These are phyloP conservation scores for Taiwanofungus camphoratus DNA, from an alignment of 1,284 basidiomycete genomes.

Conservation along the genomic window DNA sequence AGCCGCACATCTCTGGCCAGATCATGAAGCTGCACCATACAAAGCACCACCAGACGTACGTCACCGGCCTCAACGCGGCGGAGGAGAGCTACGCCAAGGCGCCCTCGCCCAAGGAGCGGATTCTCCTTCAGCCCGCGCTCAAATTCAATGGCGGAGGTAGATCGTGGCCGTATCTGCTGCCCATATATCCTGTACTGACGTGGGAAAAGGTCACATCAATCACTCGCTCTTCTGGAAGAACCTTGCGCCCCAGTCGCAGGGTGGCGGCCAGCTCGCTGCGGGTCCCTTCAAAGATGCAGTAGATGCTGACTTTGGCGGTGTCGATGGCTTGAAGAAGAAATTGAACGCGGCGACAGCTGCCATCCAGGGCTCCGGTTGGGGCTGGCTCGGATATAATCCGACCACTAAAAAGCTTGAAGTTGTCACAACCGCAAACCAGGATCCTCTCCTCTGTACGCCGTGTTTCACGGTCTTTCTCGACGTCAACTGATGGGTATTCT, in stretches of 20 bases:
- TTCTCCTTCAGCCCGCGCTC: slow-evolving; percentile 68
- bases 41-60: slow-evolving; percentile 84
- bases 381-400: slow-evolving; percentile 85
- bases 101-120: slow-evolving; percentile 67
- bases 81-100: slow-evolving; percentile 68
- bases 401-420: slow-evolving; percentile 77
- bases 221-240: slow-evolving; percentile 95
- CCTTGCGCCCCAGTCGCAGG: slow-evolving; percentile 48
- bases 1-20: slow-evolving; percentile 78
- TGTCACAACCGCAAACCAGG: slow-evolving; percentile 93
- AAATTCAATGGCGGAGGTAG: slow-evolving; percentile 65
- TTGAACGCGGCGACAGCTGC: slow-evolving; percentile 88
- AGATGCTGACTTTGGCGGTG: slow-evolving; percentile 56
- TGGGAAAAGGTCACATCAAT: slow-evolving; percentile 70
- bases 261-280: slow-evolving; percentile 59
- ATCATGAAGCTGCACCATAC: slow-evolving; percentile 86
- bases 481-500: background rate
- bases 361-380: slow-evolving; percentile 98
- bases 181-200: background rate
- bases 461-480: background rate
- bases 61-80: slow-evolving; percentile 70
- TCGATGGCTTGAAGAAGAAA: slow-evolving; percentile 76
- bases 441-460: slow-evolving; percentile 75
- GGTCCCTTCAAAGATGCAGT: slow-evolving; percentile 70
- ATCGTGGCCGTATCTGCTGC: slow-evolving; percentile 10